Evolutionary conservation across 2,329 filamentous ascomycete genomes (phyloP).

Genomic region (Aureobasidium musti): DNA sequence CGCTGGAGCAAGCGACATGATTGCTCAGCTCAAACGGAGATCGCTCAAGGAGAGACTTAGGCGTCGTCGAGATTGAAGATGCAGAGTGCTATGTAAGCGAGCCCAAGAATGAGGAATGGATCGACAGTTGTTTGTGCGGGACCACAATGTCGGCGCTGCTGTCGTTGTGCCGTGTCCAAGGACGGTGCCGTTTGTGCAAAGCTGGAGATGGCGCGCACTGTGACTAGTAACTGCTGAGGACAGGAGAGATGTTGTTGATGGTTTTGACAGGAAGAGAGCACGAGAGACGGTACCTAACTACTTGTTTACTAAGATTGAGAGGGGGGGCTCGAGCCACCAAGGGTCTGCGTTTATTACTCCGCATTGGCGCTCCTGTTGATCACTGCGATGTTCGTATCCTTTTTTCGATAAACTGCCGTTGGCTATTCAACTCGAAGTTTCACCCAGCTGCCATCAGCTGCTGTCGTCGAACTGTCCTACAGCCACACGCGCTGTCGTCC

Average conservation of each 20-base stretch:
- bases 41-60: constrained; percentile 11
- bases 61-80: constrained; percentile 8
- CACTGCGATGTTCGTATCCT: constrained; percentile 7
- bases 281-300: constrained; percentile 8
- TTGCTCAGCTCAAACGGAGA: constrained; percentile 26
- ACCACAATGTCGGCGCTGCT: not conserved
- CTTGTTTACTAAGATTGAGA: constrained; percentile 25
- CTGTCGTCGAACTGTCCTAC: not conserved
- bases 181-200: not conserved
- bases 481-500: not conserved
- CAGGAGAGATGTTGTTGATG: constrained; percentile 25
- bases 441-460: not conserved
- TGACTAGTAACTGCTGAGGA: constrained; percentile 13
- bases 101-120: constrained; percentile 26
- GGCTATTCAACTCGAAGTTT: constrained; percentile 9
- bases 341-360: constrained; percentile 20
- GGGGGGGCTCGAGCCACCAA: constrained; percentile 11
- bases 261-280: constrained; percentile 18
- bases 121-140: constrained; percentile 11
- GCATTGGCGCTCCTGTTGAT: constrained; percentile 24
- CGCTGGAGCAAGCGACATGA: constrained; percentile 47
- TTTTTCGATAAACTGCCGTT: constrained; percentile 22
- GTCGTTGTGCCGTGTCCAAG: not conserved
- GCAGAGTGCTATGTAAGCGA: constrained; percentile 27
- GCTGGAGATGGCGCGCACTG: not conserved